phyloP scores from a whole-genome alignment of 129 eudicot genomes.

The Centella asiatica region DNA sequence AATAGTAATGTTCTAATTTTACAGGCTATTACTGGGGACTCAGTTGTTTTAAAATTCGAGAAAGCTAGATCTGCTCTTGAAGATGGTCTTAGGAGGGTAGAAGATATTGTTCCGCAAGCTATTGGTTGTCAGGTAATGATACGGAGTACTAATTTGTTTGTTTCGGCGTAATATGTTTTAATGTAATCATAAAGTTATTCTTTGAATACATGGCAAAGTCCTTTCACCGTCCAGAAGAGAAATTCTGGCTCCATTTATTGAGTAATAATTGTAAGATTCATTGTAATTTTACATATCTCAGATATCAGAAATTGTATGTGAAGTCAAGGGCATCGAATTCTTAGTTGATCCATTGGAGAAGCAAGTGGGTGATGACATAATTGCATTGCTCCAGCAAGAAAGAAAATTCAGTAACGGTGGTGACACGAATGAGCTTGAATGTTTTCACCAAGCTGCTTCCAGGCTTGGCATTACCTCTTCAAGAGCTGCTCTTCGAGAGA shows the following conservation, averaged over 20 bases:
- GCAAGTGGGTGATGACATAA: constrained; percentile 85
- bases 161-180: background rate
- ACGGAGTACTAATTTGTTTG: background rate
- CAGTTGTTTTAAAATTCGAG: constrained; percentile 76
- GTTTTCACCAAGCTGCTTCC: constrained; percentile 81
- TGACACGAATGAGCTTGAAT: constrained; percentile 70
- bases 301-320: constrained; percentile 69
- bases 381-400: constrained; percentile 87
- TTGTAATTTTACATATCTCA: constrained; percentile 23
- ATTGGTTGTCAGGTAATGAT: constrained; percentile 78
- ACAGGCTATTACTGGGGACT: constrained; percentile 97
- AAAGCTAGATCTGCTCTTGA: constrained; percentile 73
- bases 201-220: background rate
- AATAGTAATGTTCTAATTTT: background rate
- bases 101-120: constrained; percentile 83
- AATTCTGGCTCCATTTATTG: background rate
- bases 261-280: background rate
- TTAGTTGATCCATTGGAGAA: constrained; percentile 74
- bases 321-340: constrained; percentile 64
- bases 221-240: background rate
- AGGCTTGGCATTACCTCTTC: constrained; percentile 84
- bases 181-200: background rate
- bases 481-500: constrained; percentile 78
- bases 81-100: constrained; percentile 78
- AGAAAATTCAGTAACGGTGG: constrained; percentile 51